Evolutionary conservation across 768 basidiomycete genomes (phyloP), one percentile per base, ranked within the genome.

Genomic region (Kwoniella dejecticola): DNA sequence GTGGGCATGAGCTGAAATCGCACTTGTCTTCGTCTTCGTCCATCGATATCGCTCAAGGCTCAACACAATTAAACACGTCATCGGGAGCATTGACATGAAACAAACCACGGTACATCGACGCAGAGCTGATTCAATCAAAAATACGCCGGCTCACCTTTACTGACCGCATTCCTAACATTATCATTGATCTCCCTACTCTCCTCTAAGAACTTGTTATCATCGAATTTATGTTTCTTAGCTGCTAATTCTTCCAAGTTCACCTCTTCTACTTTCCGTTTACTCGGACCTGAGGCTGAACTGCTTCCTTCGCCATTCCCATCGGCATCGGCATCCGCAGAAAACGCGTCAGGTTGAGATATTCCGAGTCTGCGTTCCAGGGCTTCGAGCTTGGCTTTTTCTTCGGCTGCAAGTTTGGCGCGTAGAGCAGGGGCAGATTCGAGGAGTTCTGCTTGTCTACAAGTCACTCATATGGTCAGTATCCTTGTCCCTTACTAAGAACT

Each of bases 151-250:
- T 67, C 75, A 91, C 91, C 95, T 36, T 85, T 84, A 47, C 87
- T 83, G 12, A 99, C 95, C 3, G 95, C 95, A 58, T 83, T 91
- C 82, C 90, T 90, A 27, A 97, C 94, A 66, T 84, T 86, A 67
- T 95, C 93, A 1, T 91, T 90, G 26, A 98, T 85, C 71, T 96
- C 92, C 77, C 85, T 83, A 69, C 88, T 92, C 80, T 95, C 88
- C 76, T 97, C 93, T 38, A 99, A 76, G 75, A 89, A 99, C 77
- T 92, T 89, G 2, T 86, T 87, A 72, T 99, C 95, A 49, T 97
- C 93, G 46, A 98, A 87, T 26, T 90, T 85, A 69, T 90, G 89
- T 73, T 95, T 96, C 82, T 84, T 87, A 71, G 76, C 68, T 11
- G 74, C 75, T 8, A 76, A 31, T 42, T 74, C 70, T n/a, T 70